Base-by-base conservation (phyloP, 441 rosid species). In the Oxalis stricta region DNA sequence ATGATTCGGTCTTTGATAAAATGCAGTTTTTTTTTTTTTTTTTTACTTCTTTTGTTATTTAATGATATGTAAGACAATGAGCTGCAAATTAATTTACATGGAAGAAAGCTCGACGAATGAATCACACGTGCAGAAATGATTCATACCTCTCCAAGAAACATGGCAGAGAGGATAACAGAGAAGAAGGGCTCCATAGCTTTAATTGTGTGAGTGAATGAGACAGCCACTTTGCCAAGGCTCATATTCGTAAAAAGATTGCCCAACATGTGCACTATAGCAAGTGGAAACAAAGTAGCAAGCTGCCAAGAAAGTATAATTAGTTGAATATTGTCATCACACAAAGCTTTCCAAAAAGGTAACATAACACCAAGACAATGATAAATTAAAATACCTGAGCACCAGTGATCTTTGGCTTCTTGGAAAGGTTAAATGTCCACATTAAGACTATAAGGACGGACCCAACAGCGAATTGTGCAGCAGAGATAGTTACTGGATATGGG, bases 161-260 rank as follows among this genome's bases (percentile, higher is more conserved):
- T 75, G 24, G 95, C 88, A 33, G 99, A 91, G 34, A 91, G 75
- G 34, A 86, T 32, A 56, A 91, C 99, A 0, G 99, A 83, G 83
- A 91, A 91, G 69, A 91, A 83, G 19, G 99, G 96, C 64, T 91
- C 99, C 82, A 68, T 73, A 32, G 99, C 99, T 70, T 91, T 91
- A 65, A 86, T 81, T 0, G 99, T 91, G 70, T 91, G 96, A 59
- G 98, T 91, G 54, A 91, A 91, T 5, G 98, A 91, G 70, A 91
- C 96, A 8, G 95, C 77, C 57, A 91, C 98, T 72, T 86, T 91
- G 18, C 96, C 98, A 0, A 91, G 94, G 51, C 99, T 86, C 96
- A 86, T 75, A 59, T 91, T 91, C 13, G 96, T 81, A 59, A 91
- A 91, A 10, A 86, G 77, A 47, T 83, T 91, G 24, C 99, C 95